Conservation (phyloP, 1,284 basidiomycete genomes). For the Cryptococcus sp. region DNA sequence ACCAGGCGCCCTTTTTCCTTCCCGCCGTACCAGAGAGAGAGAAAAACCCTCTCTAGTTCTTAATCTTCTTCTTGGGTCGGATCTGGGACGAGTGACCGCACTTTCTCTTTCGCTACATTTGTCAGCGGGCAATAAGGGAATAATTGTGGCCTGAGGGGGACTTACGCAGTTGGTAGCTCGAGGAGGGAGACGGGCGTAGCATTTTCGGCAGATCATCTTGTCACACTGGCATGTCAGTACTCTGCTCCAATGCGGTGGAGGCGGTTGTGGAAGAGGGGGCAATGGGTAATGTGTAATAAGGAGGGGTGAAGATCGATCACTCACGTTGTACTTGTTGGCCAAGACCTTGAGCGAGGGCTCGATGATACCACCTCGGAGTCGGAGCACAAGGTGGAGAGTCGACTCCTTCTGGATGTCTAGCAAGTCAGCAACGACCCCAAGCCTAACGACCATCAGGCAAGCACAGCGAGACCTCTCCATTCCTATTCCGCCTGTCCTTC, state of each 20-base stretch:
- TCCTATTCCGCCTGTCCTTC: too few relatives aligned
- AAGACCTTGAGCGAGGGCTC: conserved; percentile 97
- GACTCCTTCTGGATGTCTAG: conserved; percentile 95
- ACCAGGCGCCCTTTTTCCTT: too few relatives aligned
- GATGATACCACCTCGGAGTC: conserved; percentile 97
- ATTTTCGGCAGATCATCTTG: conserved; percentile 99
- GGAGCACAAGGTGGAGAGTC: conserved; percentile 93
- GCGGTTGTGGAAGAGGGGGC: too few relatives aligned
- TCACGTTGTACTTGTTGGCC: conserved; percentile 83
- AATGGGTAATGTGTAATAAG: background rate
- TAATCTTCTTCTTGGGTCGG: conserved; percentile 84
- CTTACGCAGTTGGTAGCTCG: conserved; percentile 99
- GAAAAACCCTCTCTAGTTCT: conserved; percentile 53
- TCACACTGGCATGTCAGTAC: conserved; percentile 55
- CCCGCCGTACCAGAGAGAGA: too few relatives aligned
- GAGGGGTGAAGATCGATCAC: conserved; percentile 8
- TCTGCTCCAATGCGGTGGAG: background rate
- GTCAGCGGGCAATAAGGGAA: conserved; percentile 3
- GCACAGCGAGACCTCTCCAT: too few relatives aligned
- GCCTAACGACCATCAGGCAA: background rate
- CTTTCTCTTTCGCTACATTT: conserved; percentile 46
- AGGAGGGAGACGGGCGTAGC: conserved; percentile 97
- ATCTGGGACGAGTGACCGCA: conserved; percentile 93
- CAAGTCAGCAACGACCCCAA: background rate
- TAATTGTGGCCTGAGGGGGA: conserved; percentile 46